Evolutionary conservation across 2,329 filamentous ascomycete species (phyloP).

Genomic region (Pseudogymnoascus sp.): DNA sequence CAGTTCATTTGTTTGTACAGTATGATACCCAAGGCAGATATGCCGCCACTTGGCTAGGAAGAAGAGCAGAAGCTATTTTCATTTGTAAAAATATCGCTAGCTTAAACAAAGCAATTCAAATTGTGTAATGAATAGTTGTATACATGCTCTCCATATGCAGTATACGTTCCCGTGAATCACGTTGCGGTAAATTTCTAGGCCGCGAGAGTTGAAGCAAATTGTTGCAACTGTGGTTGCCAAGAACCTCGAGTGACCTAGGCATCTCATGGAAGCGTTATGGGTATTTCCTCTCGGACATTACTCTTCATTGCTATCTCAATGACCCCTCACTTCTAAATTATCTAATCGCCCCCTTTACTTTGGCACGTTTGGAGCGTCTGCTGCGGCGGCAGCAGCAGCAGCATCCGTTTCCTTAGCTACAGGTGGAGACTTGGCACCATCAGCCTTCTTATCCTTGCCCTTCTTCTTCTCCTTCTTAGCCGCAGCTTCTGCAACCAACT

Average conservation of each 20-base stretch:
- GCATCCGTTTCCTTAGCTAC: constrained; percentile 17
- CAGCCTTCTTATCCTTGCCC: constrained; percentile 35
- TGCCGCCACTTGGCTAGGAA: constrained; percentile 6
- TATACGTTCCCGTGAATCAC: not conserved
- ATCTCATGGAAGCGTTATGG: not conserved
- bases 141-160: not conserved
- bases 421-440: constrained; percentile 14
- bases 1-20: constrained; percentile 12
- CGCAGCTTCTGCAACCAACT: constrained; percentile 91
- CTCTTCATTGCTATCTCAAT: constrained; percentile 7
- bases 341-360: constrained; percentile 12
- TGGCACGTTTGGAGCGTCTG: constrained; percentile 34
- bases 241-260: not conserved
- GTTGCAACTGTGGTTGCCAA: not conserved
- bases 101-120: not conserved
- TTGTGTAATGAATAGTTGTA: not conserved
- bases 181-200: not conserved
- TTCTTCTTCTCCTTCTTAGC: constrained; percentile 81
- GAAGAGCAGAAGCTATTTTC: constrained; percentile 3
- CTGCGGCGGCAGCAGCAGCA: constrained; percentile 22
- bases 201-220: not conserved
- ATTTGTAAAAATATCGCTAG: not conserved
- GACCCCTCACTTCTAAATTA: constrained; percentile 1
- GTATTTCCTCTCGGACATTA: not conserved
- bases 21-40: constrained; percentile 12